phyloP scores from a whole-genome alignment of 129 eudicot species.

The Saposhnikovia divaricata region DNA sequence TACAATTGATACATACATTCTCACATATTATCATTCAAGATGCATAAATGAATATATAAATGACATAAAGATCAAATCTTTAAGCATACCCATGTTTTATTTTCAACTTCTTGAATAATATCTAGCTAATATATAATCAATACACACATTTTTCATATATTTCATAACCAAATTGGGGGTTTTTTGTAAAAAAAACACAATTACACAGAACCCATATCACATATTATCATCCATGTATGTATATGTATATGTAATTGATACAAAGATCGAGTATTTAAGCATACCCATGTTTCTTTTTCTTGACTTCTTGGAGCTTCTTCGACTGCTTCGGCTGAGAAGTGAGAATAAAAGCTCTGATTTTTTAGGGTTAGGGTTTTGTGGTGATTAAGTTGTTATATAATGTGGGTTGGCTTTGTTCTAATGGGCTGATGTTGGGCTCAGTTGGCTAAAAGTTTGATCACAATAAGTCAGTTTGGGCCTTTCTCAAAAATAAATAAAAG shows the following conservation, averaged over 20 bases:
- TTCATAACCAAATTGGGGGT: background rate
- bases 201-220: background rate
- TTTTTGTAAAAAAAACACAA: background rate
- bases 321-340: background rate
- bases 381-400: background rate
- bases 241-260: background rate
- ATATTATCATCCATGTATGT: background rate
- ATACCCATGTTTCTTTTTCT: conserved; percentile 13
- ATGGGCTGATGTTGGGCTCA: background rate
- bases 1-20: too few relatives aligned
- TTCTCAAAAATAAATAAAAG: too few relatives aligned
- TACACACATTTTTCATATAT: background rate
- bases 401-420: background rate
- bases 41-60: background rate
- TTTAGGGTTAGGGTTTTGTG: conserved; percentile 12
- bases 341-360: background rate
- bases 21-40: background rate
- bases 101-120: background rate
- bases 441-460: background rate
- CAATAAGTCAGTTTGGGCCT: background rate
- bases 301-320: background rate
- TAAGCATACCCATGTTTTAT: conserved; percentile 9
- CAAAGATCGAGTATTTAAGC: conserved; percentile 9
- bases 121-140: too few relatives aligned
- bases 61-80: conserved; percentile 2